Evolutionary conservation across 2,329 filamentous ascomycete genomes (phyloP).

Genomic region (Fusarium solani-melongenae): DNA sequence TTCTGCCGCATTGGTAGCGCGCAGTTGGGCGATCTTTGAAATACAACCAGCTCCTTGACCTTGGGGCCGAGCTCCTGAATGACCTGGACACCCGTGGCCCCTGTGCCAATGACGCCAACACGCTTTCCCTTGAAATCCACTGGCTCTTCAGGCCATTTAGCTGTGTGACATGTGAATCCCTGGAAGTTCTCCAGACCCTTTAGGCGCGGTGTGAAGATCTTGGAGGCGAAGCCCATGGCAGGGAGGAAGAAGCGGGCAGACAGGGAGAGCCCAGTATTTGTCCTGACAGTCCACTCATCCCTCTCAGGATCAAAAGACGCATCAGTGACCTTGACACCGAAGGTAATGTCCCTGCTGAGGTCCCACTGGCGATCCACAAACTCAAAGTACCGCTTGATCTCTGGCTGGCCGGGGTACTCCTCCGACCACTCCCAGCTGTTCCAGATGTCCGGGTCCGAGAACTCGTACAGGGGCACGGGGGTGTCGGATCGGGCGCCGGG

Average conservation of each 20-base stretch:
- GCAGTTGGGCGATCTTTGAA: constrained; percentile 36
- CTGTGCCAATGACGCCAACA: constrained; percentile 30
- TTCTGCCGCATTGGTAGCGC: constrained; percentile 34
- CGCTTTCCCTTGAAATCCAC: constrained; percentile 14
- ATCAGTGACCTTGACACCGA: constrained; percentile 52
- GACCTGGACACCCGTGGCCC: constrained; percentile 30
- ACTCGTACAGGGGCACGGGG: constrained; percentile 30
- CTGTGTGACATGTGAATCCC: constrained; percentile 30
- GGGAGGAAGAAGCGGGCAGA: constrained; percentile 28
- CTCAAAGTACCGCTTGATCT: constrained; percentile 56
- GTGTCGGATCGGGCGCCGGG: constrained; percentile 54
- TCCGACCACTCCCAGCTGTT: constrained; percentile 55
- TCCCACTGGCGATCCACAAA: constrained; percentile 54
- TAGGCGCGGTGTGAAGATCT: constrained; percentile 15
- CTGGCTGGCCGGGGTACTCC: constrained; percentile 47
- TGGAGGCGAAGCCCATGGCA: constrained; percentile 30
- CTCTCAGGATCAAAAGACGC: constrained; percentile 50
- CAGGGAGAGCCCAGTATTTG: constrained; percentile 1
- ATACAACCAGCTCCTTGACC: constrained; percentile 26
- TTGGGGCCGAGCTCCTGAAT: constrained; percentile 32
- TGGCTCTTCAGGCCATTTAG: constrained; percentile 23
- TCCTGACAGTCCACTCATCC: constrained; percentile 16
- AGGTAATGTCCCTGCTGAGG: constrained; percentile 54
- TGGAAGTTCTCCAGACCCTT: constrained; percentile 20
- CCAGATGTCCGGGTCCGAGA: constrained; percentile 42